These are phyloP conservation scores for Taphrina flavorubra DNA, from an alignment of 1,139 yeast genomes.

Conservation along the genomic window DNA sequence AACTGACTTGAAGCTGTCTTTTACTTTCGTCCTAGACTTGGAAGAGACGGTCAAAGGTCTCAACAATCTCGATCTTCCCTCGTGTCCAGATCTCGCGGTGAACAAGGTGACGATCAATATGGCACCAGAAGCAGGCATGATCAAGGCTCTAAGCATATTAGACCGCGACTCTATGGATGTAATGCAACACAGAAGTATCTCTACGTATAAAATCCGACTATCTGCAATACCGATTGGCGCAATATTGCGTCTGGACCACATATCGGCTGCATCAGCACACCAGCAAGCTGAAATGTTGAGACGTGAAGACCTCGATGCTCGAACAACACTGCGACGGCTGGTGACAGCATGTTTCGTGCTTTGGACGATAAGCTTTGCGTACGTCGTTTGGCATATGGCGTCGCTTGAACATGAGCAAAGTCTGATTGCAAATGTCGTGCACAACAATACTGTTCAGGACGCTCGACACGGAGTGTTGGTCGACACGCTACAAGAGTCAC, in stretches of 20 bases:
- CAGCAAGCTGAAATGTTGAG: neutral
- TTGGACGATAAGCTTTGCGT: neutral
- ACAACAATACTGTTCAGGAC: neutral
- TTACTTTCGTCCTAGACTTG: neutral
- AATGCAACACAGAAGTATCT: neutral
- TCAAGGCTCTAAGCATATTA: neutral
- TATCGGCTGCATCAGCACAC: neutral
- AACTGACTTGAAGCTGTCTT: neutral
- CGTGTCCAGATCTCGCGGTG: neutral
- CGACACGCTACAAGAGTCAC: constrained; percentile 1
- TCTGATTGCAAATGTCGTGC: neutral
- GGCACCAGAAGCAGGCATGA: neutral
- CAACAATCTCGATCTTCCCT: neutral
- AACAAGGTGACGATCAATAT: neutral
- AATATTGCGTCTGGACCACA: neutral
- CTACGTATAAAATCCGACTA: neutral
- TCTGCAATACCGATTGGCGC: neutral
- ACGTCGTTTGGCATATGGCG: neutral
- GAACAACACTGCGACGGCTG: neutral
- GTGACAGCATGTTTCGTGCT: constrained; percentile 11
- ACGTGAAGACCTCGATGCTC: neutral
- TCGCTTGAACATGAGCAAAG: neutral
- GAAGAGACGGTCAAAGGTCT: neutral
- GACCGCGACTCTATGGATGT: constrained; percentile 1
- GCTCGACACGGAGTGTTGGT: neutral